Base-by-base conservation (phyloP, 768 basidiomycete species). In the Mycena latifolia region DNA sequence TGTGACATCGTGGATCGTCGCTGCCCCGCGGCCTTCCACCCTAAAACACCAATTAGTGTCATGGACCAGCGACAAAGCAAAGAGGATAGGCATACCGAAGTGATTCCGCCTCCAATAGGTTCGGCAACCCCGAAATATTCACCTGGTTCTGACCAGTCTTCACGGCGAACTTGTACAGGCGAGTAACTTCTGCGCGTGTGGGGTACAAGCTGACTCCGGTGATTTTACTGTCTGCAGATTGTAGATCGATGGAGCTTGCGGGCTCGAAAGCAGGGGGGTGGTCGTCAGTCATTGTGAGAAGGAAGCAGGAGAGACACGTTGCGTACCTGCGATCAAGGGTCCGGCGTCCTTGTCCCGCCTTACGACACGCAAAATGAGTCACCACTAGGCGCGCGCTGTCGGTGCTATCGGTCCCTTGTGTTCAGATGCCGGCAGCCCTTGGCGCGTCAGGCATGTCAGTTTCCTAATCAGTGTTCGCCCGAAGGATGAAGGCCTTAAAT, bases 1-100 rank as follows among this genome's bases (percentile, higher is more conserved):
- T 14, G 78, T 77, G 0, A 85, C 83, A 61, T 84, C 83, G 52
- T 85, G 82, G 35, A 85, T 85, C 0, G 80, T 83, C 2, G 82
- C 83, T 52, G 74, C 68, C 20, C 83, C 82, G n/a, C 77, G 70
- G 8, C 83, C 84, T 73, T 85, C 81, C 3, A 84, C 83, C 62
- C 84, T 84, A 8, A 63, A 8, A 24, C n/a, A 55, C 25, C 35
- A 46, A 57, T 24, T 12, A 62, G 17, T 18, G 14, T 0, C 29
- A 56, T n/a, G 39, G 18, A 29, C 28, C 6, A 12, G 2, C 29
- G 2, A 22, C 12, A 25, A 3, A 46, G 1, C 17, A 0, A 0
- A 31, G n/a, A 39, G 37, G 37, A 4, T 18, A n/a, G 3, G 66
- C 75, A 29, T 39, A 82, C 83, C 79, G 78, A 28, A 84, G 71